Base-by-base conservation (phyloP, 768 basidiomycete species). In the Antrodiella citrinella region DNA sequence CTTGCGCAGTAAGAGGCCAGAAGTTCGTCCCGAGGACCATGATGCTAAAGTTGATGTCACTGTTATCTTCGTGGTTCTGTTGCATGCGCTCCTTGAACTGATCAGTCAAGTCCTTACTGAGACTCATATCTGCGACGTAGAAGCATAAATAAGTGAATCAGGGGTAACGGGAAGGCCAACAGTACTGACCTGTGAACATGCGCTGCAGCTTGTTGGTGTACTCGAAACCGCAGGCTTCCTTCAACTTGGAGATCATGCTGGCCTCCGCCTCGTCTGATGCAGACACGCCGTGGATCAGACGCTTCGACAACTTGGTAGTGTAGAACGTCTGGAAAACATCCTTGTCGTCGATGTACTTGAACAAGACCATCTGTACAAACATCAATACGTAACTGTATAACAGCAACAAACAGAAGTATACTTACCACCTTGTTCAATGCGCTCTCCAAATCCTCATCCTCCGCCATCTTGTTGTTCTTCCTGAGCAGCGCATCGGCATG, bases 281-380 rank as follows among this genome's bases (percentile, higher is more conserved):
- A 10, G 92, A 97, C 2, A 88, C 82, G 11, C 82, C 81, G 57
- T 90, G 84, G 57, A 99, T 91, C 21, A 99, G 81, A 53, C 95
- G 91, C 64, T 89, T 90, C 26, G 90, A 90, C 20, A 98, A 69
- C 66, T 91, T 94, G 55, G 91, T 95, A 13, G 86, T 88, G 71
- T 99, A 98, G 76, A 95, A 98, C 15, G 88, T 88, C 63, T 95
- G 93, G 82, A 97, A 99, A 11, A 98, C 91, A 57, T 99, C 95
- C 72, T 96, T 96, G 74, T 98, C 94, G 64, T 94, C 91, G 59
- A 97, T 86, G 68, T 96, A 98, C 65, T 93, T 93, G 86, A 99
- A 96, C 45, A 98, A 71, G 12, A 90, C 76, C 93, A 97, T 96
- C 95, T 98, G 62, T 2, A 54, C 30, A 46, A 15, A 47, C 40